Base-by-base conservation (phyloP, 2,329 filamentous ascomycete species). In the Penicillium brasilianum region DNA sequence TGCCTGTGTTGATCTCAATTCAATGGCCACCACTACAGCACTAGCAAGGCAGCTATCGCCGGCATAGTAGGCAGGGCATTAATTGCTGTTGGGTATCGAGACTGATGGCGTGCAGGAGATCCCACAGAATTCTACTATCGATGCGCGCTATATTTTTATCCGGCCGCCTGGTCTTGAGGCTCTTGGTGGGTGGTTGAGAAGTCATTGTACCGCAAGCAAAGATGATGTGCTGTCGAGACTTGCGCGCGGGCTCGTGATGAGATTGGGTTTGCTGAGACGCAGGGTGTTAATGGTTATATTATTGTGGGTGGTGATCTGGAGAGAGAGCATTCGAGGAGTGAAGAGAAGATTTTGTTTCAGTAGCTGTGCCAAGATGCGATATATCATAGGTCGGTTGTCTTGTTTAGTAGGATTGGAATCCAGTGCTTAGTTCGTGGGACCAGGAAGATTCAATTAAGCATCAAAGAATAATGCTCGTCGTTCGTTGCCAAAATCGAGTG, bases 101-200 rank as follows among this genome's bases (percentile, higher is more conserved):
- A 95, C 96, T 90, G 60, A 86, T 82, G 92, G 92, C 64, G 91
- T 96, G 61, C 96, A 95, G 81, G 92, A 96, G 78, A 89, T 96
- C 72, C 90, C 91, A 76, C 84, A 85, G 60, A 89, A 66, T 16
- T 16, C 88, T 55, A 82, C 81, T 65, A 85, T 92, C 66, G 82
- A 86, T 55, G 90, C 90, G 4, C 87, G 90, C 60, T 95, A 90
- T 79, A 81, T 95, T 68, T 96, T 96, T 78, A 84, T 96, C 62
- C 85, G 88, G 39, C 92, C 92, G 30, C 92, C 92, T 0, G 88
- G 84, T 9, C 80, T 89, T 66, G 86, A 89, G 69, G 82, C 85
- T 32, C 84, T 96, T 2, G 20, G 41, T 22, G 41, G 20, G 41
- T 20, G 41, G 25, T 16, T 25, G 13, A 22, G 41, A 11, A 44